Evolutionary conservation across 164 flowering plant species (phyloP), one percentile per base, ranked within the genome.

Genomic region (Echeveria elegans): DNA sequence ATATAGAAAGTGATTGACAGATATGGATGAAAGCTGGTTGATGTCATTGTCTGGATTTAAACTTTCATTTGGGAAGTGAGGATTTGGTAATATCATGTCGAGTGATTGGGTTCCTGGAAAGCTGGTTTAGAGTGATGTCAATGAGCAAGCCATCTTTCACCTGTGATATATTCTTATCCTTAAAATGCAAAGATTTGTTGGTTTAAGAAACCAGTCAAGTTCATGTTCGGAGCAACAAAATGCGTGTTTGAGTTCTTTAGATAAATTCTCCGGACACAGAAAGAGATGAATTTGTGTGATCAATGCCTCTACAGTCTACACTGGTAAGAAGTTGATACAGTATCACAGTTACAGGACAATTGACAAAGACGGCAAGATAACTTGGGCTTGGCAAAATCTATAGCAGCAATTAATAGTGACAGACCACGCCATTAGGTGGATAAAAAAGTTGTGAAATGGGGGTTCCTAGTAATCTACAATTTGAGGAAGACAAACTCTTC

Each of bases 401-500:
- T 23, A 23, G 24, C 59, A 26, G 24, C 59, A 53, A 23, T 23
- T 6, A 50, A n/a, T 21, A 4, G 58, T 9, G 5, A 23, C 26
- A n/a, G n/a, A 50, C 28, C 58, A 1, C 24, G 21, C 2, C 58
- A 50, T 24, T 50, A 23, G 10, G 9, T 19, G 58, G 24, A n/a
- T 24, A 1, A 50, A n/a, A n/a, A 2, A n/a, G 61, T 28, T 32
- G 32, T 26, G 32, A 56, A 12, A 29, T 11, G 61, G 61, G 12
- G 2, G 5, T 53, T 52, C 7, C 11, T 52, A 23, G 37, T 34
- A 34, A 3, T 34, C 29, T 32, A 63, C 66, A 63, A 26, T 28
- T 63, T 36, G 45, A 63, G 66, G 41, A 32, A 63, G 41, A 63
- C 66, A 37, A 63, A 63, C 26, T 63, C 66, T 40, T 63, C 66